Conservation (phyloP, 176 grass and related monocot genomes). For the Poa annua region DNA sequence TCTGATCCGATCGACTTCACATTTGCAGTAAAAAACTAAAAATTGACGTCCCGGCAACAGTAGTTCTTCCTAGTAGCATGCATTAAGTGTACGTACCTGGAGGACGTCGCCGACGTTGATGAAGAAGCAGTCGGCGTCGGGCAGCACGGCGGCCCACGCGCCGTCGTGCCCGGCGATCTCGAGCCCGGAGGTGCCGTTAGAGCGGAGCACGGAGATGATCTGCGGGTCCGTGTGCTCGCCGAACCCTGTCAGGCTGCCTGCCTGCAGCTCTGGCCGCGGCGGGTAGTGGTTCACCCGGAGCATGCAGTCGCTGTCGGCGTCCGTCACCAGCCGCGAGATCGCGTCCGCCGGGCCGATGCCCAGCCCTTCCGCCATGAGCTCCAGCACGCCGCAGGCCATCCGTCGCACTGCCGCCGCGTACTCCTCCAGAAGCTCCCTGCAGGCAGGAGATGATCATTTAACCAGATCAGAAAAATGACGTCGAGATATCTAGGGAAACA, state of each 20-base stretch:
- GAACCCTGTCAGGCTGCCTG: too few species aligned
- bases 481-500: neutral
- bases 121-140: constrained; percentile 78
- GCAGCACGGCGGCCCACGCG: constrained; percentile 69
- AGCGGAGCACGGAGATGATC: too few species aligned
- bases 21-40: neutral
- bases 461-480: too few species aligned
- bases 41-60: neutral
- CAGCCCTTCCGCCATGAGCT: constrained; percentile 84
- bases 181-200: too few species aligned
- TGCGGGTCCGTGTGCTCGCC: too few species aligned
- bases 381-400: constrained; percentile 61
- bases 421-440: constrained; percentile 66
- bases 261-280: constrained; percentile 26
- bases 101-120: constrained; percentile 86
- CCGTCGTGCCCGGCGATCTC: constrained; percentile 48
- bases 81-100: constrained; percentile 49
- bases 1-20: constrained; percentile 13
- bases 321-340: constrained; percentile 62
- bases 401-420: constrained; percentile 70
- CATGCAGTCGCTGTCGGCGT: constrained; percentile 69
- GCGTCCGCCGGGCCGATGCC: constrained; percentile 43
- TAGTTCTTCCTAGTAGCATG: neutral
- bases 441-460: too few species aligned
- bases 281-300: neutral